A percentile compares a stretch with the other conserved stretches of the same genome.
These are phyloP conservation scores for Dioscorea alata DNA, from an alignment of 106 monocot species.

Conservation along the genomic window DNA sequence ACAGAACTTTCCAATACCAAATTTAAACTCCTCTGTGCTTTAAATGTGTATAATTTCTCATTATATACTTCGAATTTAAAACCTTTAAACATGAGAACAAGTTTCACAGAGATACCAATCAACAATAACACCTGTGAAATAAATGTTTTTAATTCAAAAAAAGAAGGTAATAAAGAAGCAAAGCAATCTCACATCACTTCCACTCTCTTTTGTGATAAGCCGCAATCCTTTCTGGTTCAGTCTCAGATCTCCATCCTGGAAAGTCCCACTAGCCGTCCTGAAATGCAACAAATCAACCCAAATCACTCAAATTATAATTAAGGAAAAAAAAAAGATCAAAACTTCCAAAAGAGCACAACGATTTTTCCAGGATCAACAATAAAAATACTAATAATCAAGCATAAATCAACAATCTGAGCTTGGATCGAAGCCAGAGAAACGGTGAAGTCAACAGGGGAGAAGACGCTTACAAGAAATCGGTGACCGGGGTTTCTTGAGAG, in stretches of 20 bases:
- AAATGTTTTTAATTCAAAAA: no score
- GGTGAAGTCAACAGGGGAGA: not conserved
- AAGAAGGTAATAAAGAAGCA: not conserved
- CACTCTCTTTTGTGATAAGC: slow-evolving; percentile 45
- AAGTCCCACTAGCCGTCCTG: slow-evolving; percentile 96
- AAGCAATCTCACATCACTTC: not conserved
- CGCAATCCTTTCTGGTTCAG: slow-evolving; percentile 75
- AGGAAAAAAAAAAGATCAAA: not conserved
- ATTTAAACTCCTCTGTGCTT: no score
- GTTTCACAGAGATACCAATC: no score
- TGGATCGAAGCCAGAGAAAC: no score
- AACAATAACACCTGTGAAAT: no score
- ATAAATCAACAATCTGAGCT: not conserved
- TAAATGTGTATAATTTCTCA: no score
- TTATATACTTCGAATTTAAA: no score
- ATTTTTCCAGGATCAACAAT: not conserved
- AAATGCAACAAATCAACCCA: slow-evolving; percentile 5
- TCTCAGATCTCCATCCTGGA: slow-evolving; percentile 80
- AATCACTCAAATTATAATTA: not conserved
- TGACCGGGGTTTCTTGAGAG: slow-evolving; percentile 64
- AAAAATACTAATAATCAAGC: not conserved
- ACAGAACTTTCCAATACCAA: no score
- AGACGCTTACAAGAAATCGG: slow-evolving; percentile 67
- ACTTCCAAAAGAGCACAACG: not conserved
- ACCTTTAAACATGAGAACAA: no score